A percentile compares a stretch with the other conserved stretches of the same genome.
phyloP scores from a whole-genome alignment of 768 basidiomycete species.

The Phylloporus rhodoxanthus region DNA sequence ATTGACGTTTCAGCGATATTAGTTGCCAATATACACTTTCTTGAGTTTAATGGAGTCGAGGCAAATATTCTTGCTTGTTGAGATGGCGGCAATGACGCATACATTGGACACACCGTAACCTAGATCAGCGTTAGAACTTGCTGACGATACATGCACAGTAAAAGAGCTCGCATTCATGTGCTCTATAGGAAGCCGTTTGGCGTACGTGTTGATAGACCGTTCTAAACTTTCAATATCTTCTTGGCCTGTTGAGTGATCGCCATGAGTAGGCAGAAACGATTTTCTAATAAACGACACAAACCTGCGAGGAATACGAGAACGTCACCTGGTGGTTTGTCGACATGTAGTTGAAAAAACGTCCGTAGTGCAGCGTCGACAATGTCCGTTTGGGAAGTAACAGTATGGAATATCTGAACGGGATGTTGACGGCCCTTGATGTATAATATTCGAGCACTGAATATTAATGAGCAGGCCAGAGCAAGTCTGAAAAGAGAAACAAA shows the following conservation, averaged over 20 bases:
- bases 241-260: constrained; percentile 52
- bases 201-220: constrained; percentile 64
- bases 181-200: constrained; percentile 61
- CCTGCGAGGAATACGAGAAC: constrained; percentile 92
- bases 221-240: constrained; percentile 92
- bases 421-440: constrained; percentile 94
- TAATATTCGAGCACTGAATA: constrained; percentile 70
- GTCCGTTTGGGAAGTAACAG: constrained; percentile 67
- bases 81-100: constrained; percentile 72
- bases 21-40: constrained; percentile 93
- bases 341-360: constrained; percentile 92
- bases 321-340: constrained; percentile 73
- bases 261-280: neutral
- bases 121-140: constrained; percentile 25
- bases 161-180: constrained; percentile 40
- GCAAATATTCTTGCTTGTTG: constrained; percentile 78
- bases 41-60: constrained; percentile 54
- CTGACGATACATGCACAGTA: neutral
- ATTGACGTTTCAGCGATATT: constrained; percentile 98
- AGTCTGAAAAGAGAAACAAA: constrained; percentile 34
- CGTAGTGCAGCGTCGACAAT: constrained; percentile 86
- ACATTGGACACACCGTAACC: constrained; percentile 78
- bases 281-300: constrained; percentile 18
- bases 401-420: constrained; percentile 80
- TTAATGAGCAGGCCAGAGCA: constrained; percentile 3